Conservation (phyloP, 176 grass and related monocot genomes). For the Aegilops longissima region DNA sequence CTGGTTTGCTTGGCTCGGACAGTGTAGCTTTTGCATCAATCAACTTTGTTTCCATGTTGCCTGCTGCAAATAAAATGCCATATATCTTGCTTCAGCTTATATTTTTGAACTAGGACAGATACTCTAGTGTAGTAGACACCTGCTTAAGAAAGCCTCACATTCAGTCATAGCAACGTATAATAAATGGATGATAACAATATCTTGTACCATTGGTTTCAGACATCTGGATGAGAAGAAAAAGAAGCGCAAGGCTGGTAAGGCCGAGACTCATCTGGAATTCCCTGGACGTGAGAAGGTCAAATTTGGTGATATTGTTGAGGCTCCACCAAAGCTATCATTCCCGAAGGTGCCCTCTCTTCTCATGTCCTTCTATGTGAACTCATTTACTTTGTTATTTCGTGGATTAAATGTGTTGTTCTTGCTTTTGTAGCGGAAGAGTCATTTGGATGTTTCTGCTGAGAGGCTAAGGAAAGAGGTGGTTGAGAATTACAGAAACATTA, state of each 20-base stretch:
- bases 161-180: neutral
- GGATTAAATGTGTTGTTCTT: constrained; percentile 1
- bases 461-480: constrained; percentile 72
- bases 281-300: constrained; percentile 74
- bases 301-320: constrained; percentile 88
- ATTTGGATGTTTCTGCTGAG: constrained; percentile 64
- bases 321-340: constrained; percentile 78
- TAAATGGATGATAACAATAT: neutral
- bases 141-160: neutral
- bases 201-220: constrained; percentile 26
- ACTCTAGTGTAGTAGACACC: neutral
- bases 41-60: neutral
- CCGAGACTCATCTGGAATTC: constrained; percentile 49
- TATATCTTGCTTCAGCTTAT: neutral
- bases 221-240: constrained; percentile 92
- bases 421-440: constrained; percentile 49
- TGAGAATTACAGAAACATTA: constrained; percentile 83
- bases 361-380: neutral
- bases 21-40: neutral
- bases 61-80: neutral
- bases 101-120: neutral
- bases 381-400: constrained; percentile 8
- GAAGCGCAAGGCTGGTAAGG: constrained; percentile 62
- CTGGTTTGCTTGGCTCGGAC: neutral
- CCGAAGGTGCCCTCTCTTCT: constrained; percentile 63